These are phyloP conservation scores for Citrullus colocynthis DNA, from an alignment of 306 rosid genomes.

Conservation along the genomic window DNA sequence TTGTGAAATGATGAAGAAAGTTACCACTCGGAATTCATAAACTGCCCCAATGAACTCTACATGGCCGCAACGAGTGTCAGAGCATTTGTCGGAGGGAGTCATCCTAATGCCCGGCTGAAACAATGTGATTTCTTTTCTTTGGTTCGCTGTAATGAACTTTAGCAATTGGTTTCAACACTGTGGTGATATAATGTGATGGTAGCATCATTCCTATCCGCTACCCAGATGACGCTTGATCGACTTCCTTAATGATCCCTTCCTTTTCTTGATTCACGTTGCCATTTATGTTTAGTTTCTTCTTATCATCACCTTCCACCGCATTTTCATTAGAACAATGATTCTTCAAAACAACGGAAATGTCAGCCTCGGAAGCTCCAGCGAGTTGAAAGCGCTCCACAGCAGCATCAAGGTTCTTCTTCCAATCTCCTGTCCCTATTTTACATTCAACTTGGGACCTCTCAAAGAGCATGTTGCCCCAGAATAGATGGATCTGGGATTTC, in stretches of 20 bases:
- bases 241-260: constrained; percentile 15
- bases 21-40: background rate
- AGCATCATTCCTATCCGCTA: constrained; percentile 15
- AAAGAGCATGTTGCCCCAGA: constrained; percentile 96
- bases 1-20: background rate
- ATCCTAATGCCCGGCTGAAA: background rate
- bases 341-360: constrained; percentile 71
- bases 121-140: background rate
- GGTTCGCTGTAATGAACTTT: background rate
- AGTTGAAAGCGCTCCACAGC: constrained; percentile 81
- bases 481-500: constrained; percentile 95
- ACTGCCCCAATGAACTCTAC: background rate
- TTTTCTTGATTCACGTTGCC: constrained; percentile 19
- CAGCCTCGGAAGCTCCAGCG: constrained; percentile 89
- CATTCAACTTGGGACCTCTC: constrained; percentile 95
- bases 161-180: background rate
- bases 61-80: background rate
- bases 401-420: constrained; percentile 75
- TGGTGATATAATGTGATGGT: background rate
- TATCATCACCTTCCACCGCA: constrained; percentile 39
- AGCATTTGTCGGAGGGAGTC: background rate
- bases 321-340: constrained; percentile 76
- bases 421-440: constrained; percentile 57
- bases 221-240: constrained; percentile 17
- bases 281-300: constrained; percentile 22